Evolutionary conservation across 2,329 filamentous ascomycete species (phyloP), one percentile per base, ranked within the genome.

Genomic region (Ophiostoma populinum): DNA sequence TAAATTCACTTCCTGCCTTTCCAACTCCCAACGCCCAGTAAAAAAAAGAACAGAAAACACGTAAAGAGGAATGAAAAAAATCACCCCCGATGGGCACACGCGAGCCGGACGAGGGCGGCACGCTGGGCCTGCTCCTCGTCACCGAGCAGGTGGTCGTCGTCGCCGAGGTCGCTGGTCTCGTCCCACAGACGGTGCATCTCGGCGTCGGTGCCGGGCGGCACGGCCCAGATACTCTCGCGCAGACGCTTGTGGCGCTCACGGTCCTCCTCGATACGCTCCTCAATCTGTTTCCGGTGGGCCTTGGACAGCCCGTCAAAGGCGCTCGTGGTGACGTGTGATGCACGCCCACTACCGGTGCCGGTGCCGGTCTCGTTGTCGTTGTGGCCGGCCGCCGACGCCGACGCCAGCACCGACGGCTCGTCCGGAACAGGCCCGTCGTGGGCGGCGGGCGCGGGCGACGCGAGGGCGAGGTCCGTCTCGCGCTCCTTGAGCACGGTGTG

Each of bases 241-340:
- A 87, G 62, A 28, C 87, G 64, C 63, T 98, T 98, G 55, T 98
- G 92, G 28, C 90, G 65, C 55, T 98, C 90, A 4, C 90, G 66
- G 55, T 98, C 90, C 56, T 98, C 92, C 47, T 98, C 92, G 43
- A 98, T 93, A 26, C 90, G 67, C 59, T 95, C 86, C 57, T 95
- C 86, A 35, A 94, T 80, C 57, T 93, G 81, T 37, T 79, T 70
- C 56, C 87, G 9, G 30, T 24, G 5, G 1, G 55, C 53, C n/a
- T 56, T 53, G 6, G 55, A 52, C 41, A 59, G 58, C 9, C n/a
- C n/a, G n/a, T n/a, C n/a, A n/a, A n/a, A n/a, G n/a, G n/a, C n/a
- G n/a, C n/a, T n/a, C n/a, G n/a, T n/a, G n/a, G n/a, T n/a, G n/a
- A n/a, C n/a, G n/a, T n/a, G n/a, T n/a, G n/a, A n/a, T n/a, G n/a